Percentiles rank a stretch among this genome's conserved stretches.
Evolutionary conservation across 768 basidiomycete species (phyloP).

Genomic region (Boletus barrowsii): DNA sequence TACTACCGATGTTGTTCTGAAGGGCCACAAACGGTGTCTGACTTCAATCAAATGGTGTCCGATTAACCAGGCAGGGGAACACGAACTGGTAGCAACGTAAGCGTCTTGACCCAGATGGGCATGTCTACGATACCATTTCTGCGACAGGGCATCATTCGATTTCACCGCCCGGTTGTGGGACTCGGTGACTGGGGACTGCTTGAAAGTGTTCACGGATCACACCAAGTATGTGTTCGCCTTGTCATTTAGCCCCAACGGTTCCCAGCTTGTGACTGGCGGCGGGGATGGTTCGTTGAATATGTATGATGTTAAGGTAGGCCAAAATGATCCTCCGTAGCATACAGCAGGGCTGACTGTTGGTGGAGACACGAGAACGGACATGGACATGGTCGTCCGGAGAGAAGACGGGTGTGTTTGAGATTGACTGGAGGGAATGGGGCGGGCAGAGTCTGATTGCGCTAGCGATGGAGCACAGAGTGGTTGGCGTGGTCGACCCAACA

Average conservation of each 20-base stretch:
- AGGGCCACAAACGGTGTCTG: conserved; percentile 65
- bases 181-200: conserved; percentile 69
- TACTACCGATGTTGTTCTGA: conserved; percentile 37
- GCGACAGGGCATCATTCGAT: conserved; percentile 72
- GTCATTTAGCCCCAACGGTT: conserved; percentile 71
- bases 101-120: conserved; percentile 21
- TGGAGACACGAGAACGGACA: conserved; percentile 41
- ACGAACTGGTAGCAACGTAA: conserved; percentile 72
- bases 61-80: conserved; percentile 39
- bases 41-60: conserved; percentile 73
- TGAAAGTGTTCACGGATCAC: conserved; percentile 70
- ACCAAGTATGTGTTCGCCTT: conserved; percentile 69
- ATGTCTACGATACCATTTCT: conserved; percentile 1
- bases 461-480: conserved; percentile 62
- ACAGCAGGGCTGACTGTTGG: conserved; percentile 17
- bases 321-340: conserved; percentile 13
- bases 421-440: conserved; percentile 65
- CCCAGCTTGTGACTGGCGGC: conserved; percentile 70
- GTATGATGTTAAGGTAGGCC: conserved; percentile 65
- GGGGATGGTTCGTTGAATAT: conserved; percentile 76
- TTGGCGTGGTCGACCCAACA: conserved; percentile 64
- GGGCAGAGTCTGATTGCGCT: conserved; percentile 61
- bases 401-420: conserved; percentile 69
- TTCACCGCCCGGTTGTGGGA: conserved; percentile 82
- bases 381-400: conserved; percentile 69